Evolutionary conservation across 495 filamentous ascomycete genomes (phyloP), one percentile per base, ranked within the genome.

Genomic region (Bacidia gigantensis): DNA sequence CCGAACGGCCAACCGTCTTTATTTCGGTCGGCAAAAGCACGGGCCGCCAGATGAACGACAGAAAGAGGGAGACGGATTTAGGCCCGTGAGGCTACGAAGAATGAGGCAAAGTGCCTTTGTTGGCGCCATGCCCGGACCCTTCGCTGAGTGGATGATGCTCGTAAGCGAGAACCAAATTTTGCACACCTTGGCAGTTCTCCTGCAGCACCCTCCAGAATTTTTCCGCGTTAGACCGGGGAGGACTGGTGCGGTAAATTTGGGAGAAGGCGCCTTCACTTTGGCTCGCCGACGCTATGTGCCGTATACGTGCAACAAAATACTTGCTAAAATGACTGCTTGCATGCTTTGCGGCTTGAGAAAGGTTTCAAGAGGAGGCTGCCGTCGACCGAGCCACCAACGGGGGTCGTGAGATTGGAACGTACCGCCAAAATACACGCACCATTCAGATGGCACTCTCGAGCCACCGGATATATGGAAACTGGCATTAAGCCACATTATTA

Each of bases 311-410:
- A 35, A 35, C 29, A 35, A 35, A 35, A 35, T 7, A 7, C 29
- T 14, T 35, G 29, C 29, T 35, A 35, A n/a, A 35, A 35, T 35
- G 29, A 35, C 29, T 35, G 29, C 29, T 35, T 35, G 29, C 29
- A 35, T 35, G 29, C 29, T 35, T 35, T 35, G 29, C 29, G 29
- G 29, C 29, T 35, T 35, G 29, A 14, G 14, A 14, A 35, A 35
- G 29, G 29, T 35, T 35, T 35, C 29, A 35, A 5, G 29, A 35
- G 7, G 7, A 35, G 14, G 29, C 29, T 35, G 5, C 29, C 29
- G 17, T 44, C 41, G 7, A 44, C 41, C 41, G 41, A 44, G 41
- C 41, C 41, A 44, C 41, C 7, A 44, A 44, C 41, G 41, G 41
- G 20, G 17, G 29, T 14, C 41, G 20, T n/a, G 7, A 44, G 20